A percentile compares a stretch with the other conserved stretches of the same genome.
Evolutionary conservation across 208 protist species (phyloP).

Genomic region (Leishmania arabica): DNA sequence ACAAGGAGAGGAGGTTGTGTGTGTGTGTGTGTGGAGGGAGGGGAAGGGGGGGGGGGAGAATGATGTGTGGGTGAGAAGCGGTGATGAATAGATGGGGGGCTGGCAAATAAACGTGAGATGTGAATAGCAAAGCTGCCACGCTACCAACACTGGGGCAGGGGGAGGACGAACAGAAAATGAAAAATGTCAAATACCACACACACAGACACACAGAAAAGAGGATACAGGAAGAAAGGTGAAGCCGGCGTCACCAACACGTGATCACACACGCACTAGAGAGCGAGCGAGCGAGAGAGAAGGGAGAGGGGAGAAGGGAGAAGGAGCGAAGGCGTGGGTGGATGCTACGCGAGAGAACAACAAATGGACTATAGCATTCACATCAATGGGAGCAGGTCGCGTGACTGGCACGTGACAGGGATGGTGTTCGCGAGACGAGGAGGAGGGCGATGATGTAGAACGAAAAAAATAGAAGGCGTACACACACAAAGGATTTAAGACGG

Average conservation of each 20-base stretch:
- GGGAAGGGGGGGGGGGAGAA: background rate
- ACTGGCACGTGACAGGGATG: background rate
- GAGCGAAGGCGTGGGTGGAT: background rate
- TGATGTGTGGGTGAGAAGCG: background rate
- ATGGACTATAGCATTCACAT: background rate
- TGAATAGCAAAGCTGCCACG: background rate
- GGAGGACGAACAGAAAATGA: conserved; percentile 1
- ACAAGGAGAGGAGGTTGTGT: background rate
- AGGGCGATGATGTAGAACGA: background rate
- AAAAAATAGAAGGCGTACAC: background rate
- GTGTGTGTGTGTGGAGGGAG: background rate
- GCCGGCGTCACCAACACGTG: no score
- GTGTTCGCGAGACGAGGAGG: background rate
- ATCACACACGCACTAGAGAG: no score
- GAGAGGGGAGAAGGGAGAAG: background rate
- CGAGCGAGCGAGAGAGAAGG: background rate
- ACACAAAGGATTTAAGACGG: background rate
- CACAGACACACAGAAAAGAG: background rate
- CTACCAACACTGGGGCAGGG: background rate
- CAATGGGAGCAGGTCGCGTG: background rate
- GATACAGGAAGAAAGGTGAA: conserved; percentile 1
- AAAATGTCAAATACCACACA: background rate
- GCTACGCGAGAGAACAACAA: background rate
- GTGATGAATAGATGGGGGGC: background rate
- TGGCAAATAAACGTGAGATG: background rate